Evolutionary conservation across 192 early-diverging fungal genomes (phyloP), one percentile per base, ranked within the genome.

Genomic region (Dissophora globulifera): DNA sequence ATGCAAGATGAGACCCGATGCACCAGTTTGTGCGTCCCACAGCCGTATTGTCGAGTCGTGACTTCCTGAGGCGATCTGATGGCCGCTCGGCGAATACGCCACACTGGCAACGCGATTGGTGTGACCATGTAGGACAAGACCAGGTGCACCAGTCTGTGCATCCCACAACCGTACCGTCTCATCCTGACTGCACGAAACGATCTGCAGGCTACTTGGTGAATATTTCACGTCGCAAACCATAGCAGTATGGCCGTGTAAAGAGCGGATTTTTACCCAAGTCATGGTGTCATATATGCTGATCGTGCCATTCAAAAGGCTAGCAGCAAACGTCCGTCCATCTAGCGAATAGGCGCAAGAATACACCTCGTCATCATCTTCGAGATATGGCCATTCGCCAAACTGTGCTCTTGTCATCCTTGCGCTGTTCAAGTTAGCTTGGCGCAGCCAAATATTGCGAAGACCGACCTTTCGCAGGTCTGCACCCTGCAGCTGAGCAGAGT

Each of bases 31-130:
- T 5, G 29, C 30, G 29, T 54, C 29, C 52, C 52, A 54, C 52
- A 54, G 20, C 11, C 52, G 52, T 20, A 54, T 31, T 1, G 52
- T 54, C 32, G 16, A 33, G 52, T 54, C 52, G n/a, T 54, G 29
- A 20, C 52, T 31, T 15, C 52, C n/a, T 11, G 52, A 54, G n/a
- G 52, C 52, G 13, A 54, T 31, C 31, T 32, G 27, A 1, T 20
- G 29, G 33, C 32, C 32, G 52, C 2, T 38, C 6, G 52, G 52
- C 6, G 52, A 54, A 1, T 32, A 32, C 9, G 30, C 22, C 12
- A 54, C 52, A 10, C 52, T 54, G 6, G 32, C 22, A 9, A 54
- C 32, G 19, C 29, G 32, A 9, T n/a, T 31, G 11, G 52, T 38
- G n/a, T 54, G 52, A 4, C 52, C 52, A 1, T 19, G 1, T 31